phyloP scores from a whole-genome alignment of 805 yeast genomes.

The Ogataea thermomethanolica region DNA sequence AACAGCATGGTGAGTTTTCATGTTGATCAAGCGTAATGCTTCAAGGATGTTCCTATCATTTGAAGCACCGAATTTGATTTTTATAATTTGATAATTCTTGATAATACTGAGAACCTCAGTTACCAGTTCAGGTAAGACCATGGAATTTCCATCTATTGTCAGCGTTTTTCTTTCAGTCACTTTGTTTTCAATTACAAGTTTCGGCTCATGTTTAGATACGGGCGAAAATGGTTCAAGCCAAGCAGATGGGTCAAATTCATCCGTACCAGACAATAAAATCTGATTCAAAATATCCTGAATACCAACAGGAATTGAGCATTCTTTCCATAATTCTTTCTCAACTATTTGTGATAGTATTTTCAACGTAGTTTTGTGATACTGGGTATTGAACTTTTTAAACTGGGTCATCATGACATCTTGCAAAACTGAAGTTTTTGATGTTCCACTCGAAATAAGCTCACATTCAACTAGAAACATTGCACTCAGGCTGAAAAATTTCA shows the following conservation, averaged over 20 bases:
- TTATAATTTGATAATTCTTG: constrained; percentile 53
- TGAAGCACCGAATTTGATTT: constrained; percentile 51
- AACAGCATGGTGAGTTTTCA: constrained; percentile 55
- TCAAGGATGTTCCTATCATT: constrained; percentile 45
- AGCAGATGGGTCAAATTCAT: constrained; percentile 37
- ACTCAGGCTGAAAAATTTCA: constrained; percentile 62
- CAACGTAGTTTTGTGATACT: constrained; percentile 51
- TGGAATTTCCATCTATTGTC: constrained; percentile 51
- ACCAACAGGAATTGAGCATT: constrained; percentile 48
- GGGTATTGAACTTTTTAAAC: constrained; percentile 52
- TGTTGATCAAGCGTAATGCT: constrained; percentile 48
- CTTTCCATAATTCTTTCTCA: constrained; percentile 79
- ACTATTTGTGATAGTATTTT: constrained; percentile 45
- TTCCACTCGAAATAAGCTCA: constrained; percentile 71
- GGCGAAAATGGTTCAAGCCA: constrained; percentile 44
- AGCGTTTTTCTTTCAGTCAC: constrained; percentile 29
- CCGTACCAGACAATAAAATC: constrained; percentile 44
- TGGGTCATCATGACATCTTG: constrained; percentile 68
- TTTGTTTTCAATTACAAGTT: background rate
- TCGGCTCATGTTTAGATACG: constrained; percentile 3
- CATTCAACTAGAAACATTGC: constrained; percentile 76
- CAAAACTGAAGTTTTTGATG: constrained; percentile 52
- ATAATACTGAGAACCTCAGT: constrained; percentile 38
- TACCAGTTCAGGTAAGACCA: constrained; percentile 54
- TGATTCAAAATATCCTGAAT: constrained; percentile 50